A percentile compares a stretch with the other conserved stretches of the same genome.
Evolutionary conservation across 2,329 filamentous ascomycete genomes (phyloP).

Genomic region (Berkeleyomyces basicola): DNA sequence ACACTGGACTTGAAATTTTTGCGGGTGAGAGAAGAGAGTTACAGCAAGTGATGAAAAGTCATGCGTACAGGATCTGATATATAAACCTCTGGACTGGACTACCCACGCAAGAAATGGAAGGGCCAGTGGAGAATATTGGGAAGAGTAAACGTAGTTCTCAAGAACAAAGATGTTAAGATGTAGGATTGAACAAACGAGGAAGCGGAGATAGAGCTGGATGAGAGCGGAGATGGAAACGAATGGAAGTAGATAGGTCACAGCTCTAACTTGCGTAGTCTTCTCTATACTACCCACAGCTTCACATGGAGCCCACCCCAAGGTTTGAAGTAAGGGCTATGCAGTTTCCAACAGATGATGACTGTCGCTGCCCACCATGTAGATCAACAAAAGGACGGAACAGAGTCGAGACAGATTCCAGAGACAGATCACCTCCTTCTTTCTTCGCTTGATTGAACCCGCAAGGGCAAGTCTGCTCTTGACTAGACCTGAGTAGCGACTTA

Average conservation of each 20-base stretch:
- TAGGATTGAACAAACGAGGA: neutral
- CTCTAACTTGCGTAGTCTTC: neutral
- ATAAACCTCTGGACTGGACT: neutral
- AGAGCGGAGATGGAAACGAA: neutral
- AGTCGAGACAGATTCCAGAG: neutral
- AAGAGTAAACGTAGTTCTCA: neutral
- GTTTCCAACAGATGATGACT: neutral
- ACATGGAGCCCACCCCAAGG: neutral
- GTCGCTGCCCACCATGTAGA: neutral
- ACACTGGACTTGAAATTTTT: neutral
- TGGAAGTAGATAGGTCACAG: neutral
- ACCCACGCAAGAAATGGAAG: neutral
- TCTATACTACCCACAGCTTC: neutral
- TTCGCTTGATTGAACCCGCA: neutral
- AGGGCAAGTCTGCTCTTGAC: neutral
- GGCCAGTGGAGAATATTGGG: neutral
- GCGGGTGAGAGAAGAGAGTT: neutral
- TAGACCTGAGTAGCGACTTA: too few relatives aligned
- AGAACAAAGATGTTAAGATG: neutral
- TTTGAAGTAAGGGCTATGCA: neutral
- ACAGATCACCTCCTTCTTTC: neutral
- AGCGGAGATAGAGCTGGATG: neutral
- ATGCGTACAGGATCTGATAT: neutral
- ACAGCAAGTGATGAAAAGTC: neutral
- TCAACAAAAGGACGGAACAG: neutral